Conservation (phyloP, 331 rosid genomes). For the Quercus tomentella region DNA sequence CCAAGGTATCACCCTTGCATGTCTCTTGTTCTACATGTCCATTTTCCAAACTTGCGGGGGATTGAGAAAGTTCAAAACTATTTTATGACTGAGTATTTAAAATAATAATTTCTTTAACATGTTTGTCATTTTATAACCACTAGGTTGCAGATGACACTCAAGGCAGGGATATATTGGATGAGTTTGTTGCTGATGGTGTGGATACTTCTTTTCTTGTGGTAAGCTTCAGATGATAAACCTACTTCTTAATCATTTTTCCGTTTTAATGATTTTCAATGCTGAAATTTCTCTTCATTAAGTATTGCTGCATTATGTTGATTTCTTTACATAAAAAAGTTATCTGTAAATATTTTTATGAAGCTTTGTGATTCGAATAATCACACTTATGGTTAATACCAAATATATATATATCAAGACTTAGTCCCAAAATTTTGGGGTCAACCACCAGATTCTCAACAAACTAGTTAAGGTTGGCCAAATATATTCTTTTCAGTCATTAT, state of each 20-base stretch:
- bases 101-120: not conserved
- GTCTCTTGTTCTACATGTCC: not conserved
- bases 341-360: not conserved
- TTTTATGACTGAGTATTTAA: not conserved
- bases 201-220: slow-evolving; percentile 78
- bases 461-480: no score
- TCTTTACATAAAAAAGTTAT: not conserved
- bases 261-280: not conserved
- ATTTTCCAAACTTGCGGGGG: not conserved
- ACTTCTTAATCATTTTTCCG: not conserved
- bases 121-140: slow-evolving; percentile 23
- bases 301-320: not conserved
- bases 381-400: not conserved
- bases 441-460: no score
- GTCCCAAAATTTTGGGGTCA: no score
- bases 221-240: slow-evolving; percentile 17
- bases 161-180: slow-evolving; percentile 61
- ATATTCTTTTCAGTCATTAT: no score
- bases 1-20: slow-evolving; percentile 49
- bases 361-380: not conserved
- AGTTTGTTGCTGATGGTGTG: slow-evolving; percentile 71
- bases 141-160: slow-evolving; percentile 80
- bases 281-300: not conserved
- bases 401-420: no score
- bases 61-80: no score